These are phyloP conservation scores for Flaveria robusta DNA, from an alignment of 129 eudicot species.

Conservation along the genomic window DNA sequence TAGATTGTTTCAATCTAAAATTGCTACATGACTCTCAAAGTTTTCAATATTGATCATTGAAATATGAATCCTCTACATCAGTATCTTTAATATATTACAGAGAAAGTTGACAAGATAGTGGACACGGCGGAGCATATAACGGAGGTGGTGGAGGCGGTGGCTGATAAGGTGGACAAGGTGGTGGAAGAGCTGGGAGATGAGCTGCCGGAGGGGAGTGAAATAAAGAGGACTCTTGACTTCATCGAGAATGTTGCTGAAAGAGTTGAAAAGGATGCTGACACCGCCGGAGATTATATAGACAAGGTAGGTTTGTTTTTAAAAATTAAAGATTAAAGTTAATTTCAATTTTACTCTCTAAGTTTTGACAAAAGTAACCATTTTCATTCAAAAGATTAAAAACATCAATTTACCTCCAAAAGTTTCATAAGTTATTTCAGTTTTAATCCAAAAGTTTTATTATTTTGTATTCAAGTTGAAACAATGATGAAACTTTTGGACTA, in stretches of 20 bases:
- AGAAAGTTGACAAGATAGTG: slow-evolving; percentile 18
- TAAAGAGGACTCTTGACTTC: slow-evolving; percentile 27
- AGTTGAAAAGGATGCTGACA: slow-evolving; percentile 38
- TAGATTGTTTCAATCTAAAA: too few species aligned
- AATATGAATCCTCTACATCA: too few species aligned
- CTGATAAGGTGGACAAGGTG: slow-evolving; percentile 51
- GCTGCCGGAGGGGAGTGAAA: slow-evolving; percentile 39
- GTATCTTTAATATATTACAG: slow-evolving; percentile 2
- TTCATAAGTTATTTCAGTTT: too few species aligned
- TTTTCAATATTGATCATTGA: too few species aligned
- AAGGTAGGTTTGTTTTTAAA: slow-evolving; percentile 34
- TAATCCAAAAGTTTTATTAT: too few species aligned
- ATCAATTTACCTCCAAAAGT: too few species aligned
- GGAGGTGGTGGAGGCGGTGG: slow-evolving; percentile 43
- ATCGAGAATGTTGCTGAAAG: slow-evolving; percentile 49
- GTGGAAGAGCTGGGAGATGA: slow-evolving; percentile 36
- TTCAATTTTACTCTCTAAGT: too few species aligned
- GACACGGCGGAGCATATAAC: slow-evolving; percentile 42
- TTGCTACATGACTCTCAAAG: too few species aligned
- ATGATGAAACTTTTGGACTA: too few species aligned
- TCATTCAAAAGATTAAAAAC: too few species aligned
- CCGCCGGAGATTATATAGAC: slow-evolving; percentile 40
- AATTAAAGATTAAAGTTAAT: not conserved
- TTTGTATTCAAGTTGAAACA: too few species aligned
- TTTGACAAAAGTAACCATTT: too few species aligned